Conservation (phyloP, 1,284 basidiomycete genomes). For the Marasmius oreades region DNA sequence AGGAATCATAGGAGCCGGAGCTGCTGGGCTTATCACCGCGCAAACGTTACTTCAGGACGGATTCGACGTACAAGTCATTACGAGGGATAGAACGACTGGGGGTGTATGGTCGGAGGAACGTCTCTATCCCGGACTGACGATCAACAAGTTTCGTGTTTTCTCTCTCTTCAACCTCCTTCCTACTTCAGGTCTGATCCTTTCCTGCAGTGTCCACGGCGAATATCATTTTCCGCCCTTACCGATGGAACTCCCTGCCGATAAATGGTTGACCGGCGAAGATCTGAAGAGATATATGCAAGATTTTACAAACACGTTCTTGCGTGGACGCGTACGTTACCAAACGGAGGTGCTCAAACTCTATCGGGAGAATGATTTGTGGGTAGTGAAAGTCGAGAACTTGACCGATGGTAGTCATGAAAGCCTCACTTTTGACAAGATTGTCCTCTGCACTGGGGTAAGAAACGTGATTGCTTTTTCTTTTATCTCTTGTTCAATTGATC, state of each 20-base stretch:
- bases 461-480: background rate
- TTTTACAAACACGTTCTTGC: conserved; percentile 44
- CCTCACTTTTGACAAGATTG: conserved; percentile 34
- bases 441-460: conserved; percentile 56
- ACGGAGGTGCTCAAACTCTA: conserved; percentile 43
- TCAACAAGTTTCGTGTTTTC: conserved; percentile 58
- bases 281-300: conserved; percentile 49
- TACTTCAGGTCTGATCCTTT: background rate
- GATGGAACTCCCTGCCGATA: conserved; percentile 36
- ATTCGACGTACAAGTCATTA: conserved; percentile 24
- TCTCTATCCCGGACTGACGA: conserved; percentile 48
- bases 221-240: conserved; percentile 49
- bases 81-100: conserved; percentile 22
- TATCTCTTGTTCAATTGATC: background rate
- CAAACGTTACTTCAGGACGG: conserved; percentile 24
- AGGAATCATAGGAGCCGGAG: conserved; percentile 23
- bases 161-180: background rate
- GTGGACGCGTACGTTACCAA: conserved; percentile 39
- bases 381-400: conserved; percentile 33
- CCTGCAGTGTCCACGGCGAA: conserved; percentile 54
- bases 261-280: conserved; percentile 46
- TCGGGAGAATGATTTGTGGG: conserved; percentile 35
- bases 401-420: conserved; percentile 14
- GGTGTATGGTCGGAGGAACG: conserved; percentile 19
- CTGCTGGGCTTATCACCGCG: conserved; percentile 25